Conservation (phyloP, 495 filamentous ascomycete genomes). For the Usnea hakonensis region DNA sequence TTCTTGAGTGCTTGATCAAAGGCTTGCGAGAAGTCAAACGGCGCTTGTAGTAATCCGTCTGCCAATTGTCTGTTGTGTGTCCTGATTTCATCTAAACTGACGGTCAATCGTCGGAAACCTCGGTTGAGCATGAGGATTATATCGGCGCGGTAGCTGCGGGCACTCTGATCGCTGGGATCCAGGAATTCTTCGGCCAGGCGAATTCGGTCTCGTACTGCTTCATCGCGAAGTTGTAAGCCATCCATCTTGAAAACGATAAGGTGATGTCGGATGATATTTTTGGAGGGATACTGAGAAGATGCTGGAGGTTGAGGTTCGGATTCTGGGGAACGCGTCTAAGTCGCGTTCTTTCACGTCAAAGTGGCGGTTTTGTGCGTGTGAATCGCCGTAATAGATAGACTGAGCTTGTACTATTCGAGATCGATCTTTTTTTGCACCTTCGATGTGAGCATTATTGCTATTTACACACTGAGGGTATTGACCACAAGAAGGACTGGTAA, state of each 20-base stretch:
- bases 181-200: slow-evolving; percentile 77
- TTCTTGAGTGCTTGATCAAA: slow-evolving; percentile 87
- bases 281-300: not conserved
- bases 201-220: slow-evolving; percentile 71
- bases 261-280: not conserved
- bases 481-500: too few species aligned
- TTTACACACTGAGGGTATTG: too few species aligned
- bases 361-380: not conserved
- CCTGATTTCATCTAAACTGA: slow-evolving; percentile 92
- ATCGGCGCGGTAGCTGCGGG: slow-evolving; percentile 72
- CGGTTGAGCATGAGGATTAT: slow-evolving; percentile 91
- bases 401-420: not conserved
- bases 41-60: slow-evolving; percentile 75
- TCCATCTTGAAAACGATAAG: slow-evolving; percentile 49
- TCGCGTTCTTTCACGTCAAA: not conserved
- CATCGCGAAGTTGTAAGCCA: slow-evolving; percentile 64
- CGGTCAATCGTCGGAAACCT: slow-evolving; percentile 61
- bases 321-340: not conserved
- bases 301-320: not conserved
- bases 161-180: slow-evolving; percentile 59
- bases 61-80: slow-evolving; percentile 83
- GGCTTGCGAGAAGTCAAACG: slow-evolving; percentile 80
- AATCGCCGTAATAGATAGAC: not conserved
- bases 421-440: too few species aligned
- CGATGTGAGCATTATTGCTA: too few species aligned